A percentile compares a stretch with the other conserved stretches of the same genome.
Conservation (phyloP, 176 grass and related monocot genomes). For the Raddia distichophylla region DNA sequence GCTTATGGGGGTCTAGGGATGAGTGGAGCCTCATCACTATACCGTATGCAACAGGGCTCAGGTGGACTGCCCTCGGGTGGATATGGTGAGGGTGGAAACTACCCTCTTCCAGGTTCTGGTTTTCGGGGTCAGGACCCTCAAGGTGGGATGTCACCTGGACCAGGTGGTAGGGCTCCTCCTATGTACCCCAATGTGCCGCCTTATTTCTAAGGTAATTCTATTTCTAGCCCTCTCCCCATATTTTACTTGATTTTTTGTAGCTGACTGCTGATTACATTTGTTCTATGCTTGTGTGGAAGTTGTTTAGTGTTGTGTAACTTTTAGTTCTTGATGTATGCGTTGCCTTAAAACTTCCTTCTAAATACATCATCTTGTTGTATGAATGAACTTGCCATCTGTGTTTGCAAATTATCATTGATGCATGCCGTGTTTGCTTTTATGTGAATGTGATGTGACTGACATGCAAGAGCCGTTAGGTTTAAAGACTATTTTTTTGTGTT, state of each 20-base stretch:
- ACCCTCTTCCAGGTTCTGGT: constrained; percentile 57
- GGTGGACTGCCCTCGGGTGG: constrained; percentile 50
- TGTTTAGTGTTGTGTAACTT: not conserved
- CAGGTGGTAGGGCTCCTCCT: constrained; percentile 55
- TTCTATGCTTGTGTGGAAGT: constrained; percentile 20
- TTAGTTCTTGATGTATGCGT: constrained; percentile 1
- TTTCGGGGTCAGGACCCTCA: constrained; percentile 70
- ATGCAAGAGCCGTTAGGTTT: not conserved
- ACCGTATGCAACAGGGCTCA: constrained; percentile 63
- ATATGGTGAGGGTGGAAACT: constrained; percentile 73
- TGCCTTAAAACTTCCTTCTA: not conserved
- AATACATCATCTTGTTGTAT: constrained; percentile 6
- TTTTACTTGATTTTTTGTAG: constrained; percentile 15
- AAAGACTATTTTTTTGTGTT: not conserved
- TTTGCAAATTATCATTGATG: constrained; percentile 3
- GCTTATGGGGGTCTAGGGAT: constrained; percentile 70
- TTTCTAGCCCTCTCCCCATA: not conserved
- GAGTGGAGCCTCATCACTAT: constrained; percentile 52
- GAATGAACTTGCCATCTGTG: constrained; percentile 3
- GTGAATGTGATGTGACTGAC: constrained; percentile 5
- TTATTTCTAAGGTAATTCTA: constrained; percentile 86
- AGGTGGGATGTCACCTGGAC: constrained; percentile 64
- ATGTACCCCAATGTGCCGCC: constrained; percentile 81
- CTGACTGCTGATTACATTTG: not conserved
- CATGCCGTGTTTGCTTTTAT: not conserved